These are phyloP conservation scores for Microsporum ferrugineum DNA, from an alignment of 2,329 filamentous ascomycete genomes.

Conservation along the genomic window DNA sequence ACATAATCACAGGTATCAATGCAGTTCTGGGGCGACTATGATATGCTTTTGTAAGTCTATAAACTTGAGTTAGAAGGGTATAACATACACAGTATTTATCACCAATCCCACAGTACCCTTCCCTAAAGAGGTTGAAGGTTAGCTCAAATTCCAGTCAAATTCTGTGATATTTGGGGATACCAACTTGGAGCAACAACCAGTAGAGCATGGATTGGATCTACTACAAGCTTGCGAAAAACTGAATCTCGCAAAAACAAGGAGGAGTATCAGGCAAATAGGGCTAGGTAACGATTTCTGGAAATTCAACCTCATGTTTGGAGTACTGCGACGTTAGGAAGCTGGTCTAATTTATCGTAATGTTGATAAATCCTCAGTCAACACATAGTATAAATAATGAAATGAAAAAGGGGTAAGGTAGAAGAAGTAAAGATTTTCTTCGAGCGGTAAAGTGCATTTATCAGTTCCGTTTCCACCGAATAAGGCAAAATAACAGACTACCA, in stretches of 20 bases:
- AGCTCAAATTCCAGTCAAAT: background rate
- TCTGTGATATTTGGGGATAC: background rate
- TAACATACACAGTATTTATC: conserved; percentile 6
- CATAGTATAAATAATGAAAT: background rate
- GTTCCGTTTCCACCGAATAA: too few relatives aligned
- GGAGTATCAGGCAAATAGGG: background rate
- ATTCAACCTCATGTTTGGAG: background rate
- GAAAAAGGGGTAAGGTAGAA: background rate
- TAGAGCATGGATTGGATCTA: background rate
- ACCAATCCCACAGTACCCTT: conserved; percentile 4
- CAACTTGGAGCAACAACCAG: conserved; percentile 1
- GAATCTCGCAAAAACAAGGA: background rate
- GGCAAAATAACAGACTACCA: background rate
- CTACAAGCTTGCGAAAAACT: background rate
- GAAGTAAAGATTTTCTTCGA: background rate
- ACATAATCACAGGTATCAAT: background rate
- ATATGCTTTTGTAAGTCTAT: background rate
- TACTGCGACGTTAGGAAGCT: background rate
- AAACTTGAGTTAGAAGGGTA: background rate
- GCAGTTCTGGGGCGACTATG: background rate
- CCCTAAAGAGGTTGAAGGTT: background rate
- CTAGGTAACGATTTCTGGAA: background rate
- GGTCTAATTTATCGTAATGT: too few relatives aligned
- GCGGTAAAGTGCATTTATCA: background rate
- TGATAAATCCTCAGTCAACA: too few relatives aligned